These are phyloP conservation scores for Trichoderma afroharzianum DNA, from an alignment of 2,329 filamentous ascomycete genomes.

Conservation along the genomic window DNA sequence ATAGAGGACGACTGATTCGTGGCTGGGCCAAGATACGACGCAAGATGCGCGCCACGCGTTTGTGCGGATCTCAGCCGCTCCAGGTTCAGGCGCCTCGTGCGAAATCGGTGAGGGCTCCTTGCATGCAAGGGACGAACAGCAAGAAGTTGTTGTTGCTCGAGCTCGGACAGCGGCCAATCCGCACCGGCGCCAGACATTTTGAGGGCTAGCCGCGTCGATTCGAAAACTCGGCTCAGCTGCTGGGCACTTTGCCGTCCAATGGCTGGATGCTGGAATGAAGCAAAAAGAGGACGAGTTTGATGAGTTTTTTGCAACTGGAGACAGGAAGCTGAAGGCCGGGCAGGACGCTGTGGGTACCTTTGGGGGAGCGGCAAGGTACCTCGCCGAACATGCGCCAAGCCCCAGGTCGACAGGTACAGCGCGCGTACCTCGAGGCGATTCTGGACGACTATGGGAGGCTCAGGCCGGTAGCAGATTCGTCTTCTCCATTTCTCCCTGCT, in stretches of 20 bases:
- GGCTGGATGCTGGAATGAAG: neutral
- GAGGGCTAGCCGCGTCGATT: neutral
- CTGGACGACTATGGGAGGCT: neutral
- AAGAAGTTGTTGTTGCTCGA: neutral
- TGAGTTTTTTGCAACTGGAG: neutral
- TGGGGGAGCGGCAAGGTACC: neutral
- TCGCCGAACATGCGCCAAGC: neutral
- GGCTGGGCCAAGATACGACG: slow-evolving; percentile 1
- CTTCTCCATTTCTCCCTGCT: neutral
- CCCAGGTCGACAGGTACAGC: neutral
- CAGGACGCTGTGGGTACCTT: neutral
- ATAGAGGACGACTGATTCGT: neutral
- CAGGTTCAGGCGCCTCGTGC: slow-evolving; percentile 7
- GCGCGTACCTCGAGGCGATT: neutral
- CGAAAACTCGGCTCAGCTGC: neutral
- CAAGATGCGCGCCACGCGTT: slow-evolving; percentile 6
- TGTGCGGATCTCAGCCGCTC: slow-evolving; percentile 14
- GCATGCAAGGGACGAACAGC: neutral
- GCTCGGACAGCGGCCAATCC: neutral
- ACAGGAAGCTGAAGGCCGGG: neutral
- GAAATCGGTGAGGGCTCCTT: slow-evolving; percentile 1
- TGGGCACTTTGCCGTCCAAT: slow-evolving; percentile 8
- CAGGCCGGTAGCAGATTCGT: neutral
- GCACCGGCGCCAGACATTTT: slow-evolving; percentile 1
- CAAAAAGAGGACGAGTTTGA: neutral